phyloP scores from a whole-genome alignment of 2,329 filamentous ascomycete species.

The Venturia carpophila region DNA sequence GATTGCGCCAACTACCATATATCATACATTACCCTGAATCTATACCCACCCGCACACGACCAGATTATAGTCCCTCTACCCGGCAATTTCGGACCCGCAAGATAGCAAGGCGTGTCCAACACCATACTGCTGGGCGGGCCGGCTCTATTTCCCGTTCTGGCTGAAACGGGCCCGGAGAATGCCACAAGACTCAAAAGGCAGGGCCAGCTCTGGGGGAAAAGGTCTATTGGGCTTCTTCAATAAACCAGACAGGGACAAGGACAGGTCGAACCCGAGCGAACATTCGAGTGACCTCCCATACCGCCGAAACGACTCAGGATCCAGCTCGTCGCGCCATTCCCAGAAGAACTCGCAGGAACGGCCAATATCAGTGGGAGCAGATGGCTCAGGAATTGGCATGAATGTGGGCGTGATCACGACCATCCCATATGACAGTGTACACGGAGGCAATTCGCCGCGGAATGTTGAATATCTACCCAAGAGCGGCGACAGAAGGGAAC shows the following conservation, averaged over 20 bases:
- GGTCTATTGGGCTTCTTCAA: conserved; percentile 48
- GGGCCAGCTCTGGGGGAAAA: conserved; percentile 72
- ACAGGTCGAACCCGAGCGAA: conserved; percentile 51
- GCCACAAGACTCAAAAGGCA: conserved; percentile 61
- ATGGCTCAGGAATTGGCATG: conserved; percentile 57
- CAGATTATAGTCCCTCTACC: background rate
- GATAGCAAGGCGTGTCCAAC: background rate
- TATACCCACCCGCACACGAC: background rate
- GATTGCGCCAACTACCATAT: background rate
- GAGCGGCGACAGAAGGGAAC: conserved; percentile 49
- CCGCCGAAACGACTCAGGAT: conserved; percentile 43
- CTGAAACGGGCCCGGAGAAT: conserved; percentile 40
- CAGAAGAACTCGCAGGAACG: conserved; percentile 52
- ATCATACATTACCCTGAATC: background rate
- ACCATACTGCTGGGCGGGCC: background rate
- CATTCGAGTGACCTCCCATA: conserved; percentile 43
- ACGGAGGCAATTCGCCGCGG: conserved; percentile 62
- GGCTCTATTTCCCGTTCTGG: conserved; percentile 29
- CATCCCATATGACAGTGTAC: conserved; percentile 72
- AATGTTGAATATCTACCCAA: conserved; percentile 65
- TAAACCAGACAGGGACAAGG: conserved; percentile 24
- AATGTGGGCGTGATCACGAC: conserved; percentile 77
- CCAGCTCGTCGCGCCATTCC: conserved; percentile 64
- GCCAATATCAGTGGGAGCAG: conserved; percentile 54
- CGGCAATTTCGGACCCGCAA: background rate